Evolutionary conservation across 495 filamentous ascomycete species (phyloP), one percentile per base, ranked within the genome.

Genomic region (Pseudevernia furfuracea): DNA sequence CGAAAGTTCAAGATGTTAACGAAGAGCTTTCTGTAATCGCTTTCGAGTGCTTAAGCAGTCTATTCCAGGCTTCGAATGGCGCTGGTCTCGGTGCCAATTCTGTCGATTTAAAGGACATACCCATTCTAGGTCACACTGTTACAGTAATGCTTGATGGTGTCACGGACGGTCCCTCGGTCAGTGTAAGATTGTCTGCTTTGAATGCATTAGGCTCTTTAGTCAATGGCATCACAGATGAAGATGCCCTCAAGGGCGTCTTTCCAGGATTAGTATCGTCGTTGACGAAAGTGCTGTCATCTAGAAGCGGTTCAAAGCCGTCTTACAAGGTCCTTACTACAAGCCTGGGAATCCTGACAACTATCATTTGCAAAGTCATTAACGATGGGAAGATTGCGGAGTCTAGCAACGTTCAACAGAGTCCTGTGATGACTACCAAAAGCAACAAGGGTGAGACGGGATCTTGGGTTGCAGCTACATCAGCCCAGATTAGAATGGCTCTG

Each of bases 221-320:
- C 64, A 66, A 70, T 19, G 82, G 83, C 28, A 80, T 96, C 23
- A 81, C 76, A 63, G 89, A 94, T 71, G 80, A 81, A 57, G 80
- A 89, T 14, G 83, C 89, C 6, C 79, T 96, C 57, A 88, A 88
- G 5, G 90, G 82, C 58, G 92, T 97, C 67, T 83, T 97, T 68
- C 94, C 94, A 11, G 90, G 95, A 11, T 91, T 91, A 5, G 85
- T 96, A 1, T 96, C 93, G 11, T 82, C 85, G 9, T 72, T 99
- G 56, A 87, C 86, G 15, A 92, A 87, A 73, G 77, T 88, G 21
- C 74, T 97, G 39, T 86, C 86, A 36, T 85, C 87, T 0, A 86
- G 83, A 2, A 84, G 82, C 10, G 82, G 85, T 61, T 76, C 78
- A 63, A 87, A 87, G 63, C 80, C 84, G 23, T 84, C 86, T 59